Evolutionary conservation across 768 basidiomycete genomes (phyloP), one percentile per base, ranked within the genome.

Genomic region (Russula emetica): DNA sequence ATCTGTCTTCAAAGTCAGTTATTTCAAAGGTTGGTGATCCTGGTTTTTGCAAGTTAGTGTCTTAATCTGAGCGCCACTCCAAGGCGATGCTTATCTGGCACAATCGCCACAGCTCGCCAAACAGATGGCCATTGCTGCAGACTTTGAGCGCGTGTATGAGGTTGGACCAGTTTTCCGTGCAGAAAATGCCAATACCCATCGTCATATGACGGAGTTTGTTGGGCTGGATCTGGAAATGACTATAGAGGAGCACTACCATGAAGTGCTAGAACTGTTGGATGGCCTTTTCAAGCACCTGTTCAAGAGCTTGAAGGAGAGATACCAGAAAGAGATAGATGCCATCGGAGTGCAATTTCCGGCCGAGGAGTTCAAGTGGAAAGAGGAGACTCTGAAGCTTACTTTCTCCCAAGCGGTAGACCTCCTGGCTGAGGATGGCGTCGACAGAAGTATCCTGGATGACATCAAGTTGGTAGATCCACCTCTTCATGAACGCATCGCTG

Each of bases 221-320:
- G 97, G 97, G 32, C 88, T 99, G 69, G 97, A 99, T 90, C 82
- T 99, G 69, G 97, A 99, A 76, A 98, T 99, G 97, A 82, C 87
- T 5, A 94, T 99, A 69, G 94, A 98, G 74, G 95, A 98, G 74
- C 94, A 98, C 74, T 99, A 98, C 72, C 95, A 98, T 76, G 97
- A 99, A 76, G 94, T 94, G 40, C 81, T 98, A 79, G 94, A 97
- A 70, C 76, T 94, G 26, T 83, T 99, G 63, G 97, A 99, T 73
- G 82, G 80, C 51, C 81, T 98, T 73, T 85, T 98, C 73, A 79
- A 92, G 68, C 77, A 80, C 71, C 90, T 99, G 71, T 99, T 99
- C 85, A 79, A 80, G 62, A 88, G 88, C 9, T 81, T 99, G 57
- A 83, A 84, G 69, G 82, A 88, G 71, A 83, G 83, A 60, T 94